Conservation (phyloP, 2,329 filamentous ascomycete genomes). For the Herpotrichia juniperi region DNA sequence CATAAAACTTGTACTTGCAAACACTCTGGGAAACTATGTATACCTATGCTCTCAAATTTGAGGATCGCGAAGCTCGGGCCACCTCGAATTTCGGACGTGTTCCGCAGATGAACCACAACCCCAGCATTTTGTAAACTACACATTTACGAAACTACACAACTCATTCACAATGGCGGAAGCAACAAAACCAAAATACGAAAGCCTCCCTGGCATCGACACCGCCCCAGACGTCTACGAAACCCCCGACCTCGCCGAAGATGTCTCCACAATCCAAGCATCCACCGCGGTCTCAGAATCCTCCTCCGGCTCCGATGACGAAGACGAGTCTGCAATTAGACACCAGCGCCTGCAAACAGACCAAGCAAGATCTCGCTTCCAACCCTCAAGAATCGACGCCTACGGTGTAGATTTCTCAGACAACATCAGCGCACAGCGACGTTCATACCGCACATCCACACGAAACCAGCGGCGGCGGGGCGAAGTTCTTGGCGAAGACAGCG, state of each 20-base stretch:
- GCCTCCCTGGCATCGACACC: constrained; percentile 67
- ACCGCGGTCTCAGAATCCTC: constrained; percentile 51
- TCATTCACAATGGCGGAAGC: constrained; percentile 35
- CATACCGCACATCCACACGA: constrained; percentile 77
- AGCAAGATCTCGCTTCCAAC: constrained; percentile 80
- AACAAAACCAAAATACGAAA: constrained; percentile 52
- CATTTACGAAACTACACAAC: constrained; percentile 2
- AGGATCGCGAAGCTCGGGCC: constrained; percentile 17
- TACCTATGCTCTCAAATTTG: too few species aligned
- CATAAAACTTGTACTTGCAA: too few species aligned
- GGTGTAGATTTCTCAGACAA: constrained; percentile 90
- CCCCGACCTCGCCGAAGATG: constrained; percentile 88
- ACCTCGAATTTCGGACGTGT: constrained; percentile 24
- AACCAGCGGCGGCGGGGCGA: constrained; percentile 68
- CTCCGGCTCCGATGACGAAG: constrained; percentile 64
- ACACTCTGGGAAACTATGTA: too few species aligned
- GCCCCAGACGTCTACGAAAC: constrained; percentile 97
- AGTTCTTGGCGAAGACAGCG: constrained; percentile 74
- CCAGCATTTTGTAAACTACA: constrained; percentile 1
- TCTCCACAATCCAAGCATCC: constrained; percentile 72
- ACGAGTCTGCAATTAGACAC: constrained; percentile 66
- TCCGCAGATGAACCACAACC: constrained; percentile 8
- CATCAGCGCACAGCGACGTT: constrained; percentile 75
- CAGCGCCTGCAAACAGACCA: constrained; percentile 77
- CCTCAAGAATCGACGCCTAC: constrained; percentile 74